Conservation (phyloP, 805 yeast species). For the Candida coleopterorum region DNA sequence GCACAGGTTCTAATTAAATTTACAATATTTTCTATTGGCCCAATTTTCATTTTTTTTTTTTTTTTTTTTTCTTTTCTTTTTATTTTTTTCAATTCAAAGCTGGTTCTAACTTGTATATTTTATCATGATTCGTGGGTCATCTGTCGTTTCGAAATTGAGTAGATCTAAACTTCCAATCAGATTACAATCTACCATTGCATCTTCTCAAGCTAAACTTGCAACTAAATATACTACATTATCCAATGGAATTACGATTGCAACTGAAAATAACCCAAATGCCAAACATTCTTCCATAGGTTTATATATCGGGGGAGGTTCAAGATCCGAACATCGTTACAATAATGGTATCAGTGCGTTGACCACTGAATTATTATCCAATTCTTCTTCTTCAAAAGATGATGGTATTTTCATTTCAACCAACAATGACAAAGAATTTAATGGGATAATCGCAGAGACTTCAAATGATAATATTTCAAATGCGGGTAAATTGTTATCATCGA, state of each 20-base stretch:
- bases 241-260: constrained; percentile 71
- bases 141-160: constrained; percentile 13
- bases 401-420: constrained; percentile 57
- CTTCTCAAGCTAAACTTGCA: constrained; percentile 7
- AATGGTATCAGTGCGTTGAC: constrained; percentile 74
- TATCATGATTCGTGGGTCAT: constrained; percentile 39
- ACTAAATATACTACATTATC: constrained; percentile 65
- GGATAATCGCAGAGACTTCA: constrained; percentile 52
- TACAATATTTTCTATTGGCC: constrained; percentile 6
- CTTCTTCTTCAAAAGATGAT: constrained; percentile 29
- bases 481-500: constrained; percentile 44
- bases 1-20: too few relatives aligned
- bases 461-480: constrained; percentile 50
- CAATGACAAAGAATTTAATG: constrained; percentile 60
- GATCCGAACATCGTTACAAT: constrained; percentile 75
- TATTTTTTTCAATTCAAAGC: too few relatives aligned
- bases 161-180: not conserved
- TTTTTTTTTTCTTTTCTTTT: too few relatives aligned
- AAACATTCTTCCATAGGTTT: constrained; percentile 62
- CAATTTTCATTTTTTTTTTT: constrained; percentile 2
- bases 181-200: constrained; percentile 16
- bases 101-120: too few relatives aligned
- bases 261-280: constrained; percentile 56
- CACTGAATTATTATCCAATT: constrained; percentile 43
- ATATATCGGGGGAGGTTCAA: constrained; percentile 72